Conservation (phyloP, 208 protist genomes). For the Wallacemonas sp. region DNA sequence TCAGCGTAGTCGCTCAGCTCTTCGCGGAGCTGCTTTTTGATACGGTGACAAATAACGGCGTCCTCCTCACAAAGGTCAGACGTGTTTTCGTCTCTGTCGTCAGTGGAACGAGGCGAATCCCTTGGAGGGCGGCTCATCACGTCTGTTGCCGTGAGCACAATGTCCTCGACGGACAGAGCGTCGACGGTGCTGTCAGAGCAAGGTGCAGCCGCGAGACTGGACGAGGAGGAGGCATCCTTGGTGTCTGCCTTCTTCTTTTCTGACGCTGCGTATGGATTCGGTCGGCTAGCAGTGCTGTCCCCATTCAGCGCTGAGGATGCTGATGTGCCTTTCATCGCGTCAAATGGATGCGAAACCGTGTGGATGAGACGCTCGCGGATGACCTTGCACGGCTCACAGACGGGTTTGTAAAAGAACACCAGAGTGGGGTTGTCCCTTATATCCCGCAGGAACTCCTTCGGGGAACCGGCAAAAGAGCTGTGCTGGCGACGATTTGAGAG, state of each 20-base stretch:
- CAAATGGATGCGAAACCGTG: constrained; percentile 17
- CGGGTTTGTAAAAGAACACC: constrained; percentile 80
- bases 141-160: neutral
- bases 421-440: constrained; percentile 35
- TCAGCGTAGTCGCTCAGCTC: constrained; percentile 16
- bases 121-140: neutral
- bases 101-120: neutral
- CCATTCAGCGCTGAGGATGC: too few species aligned
- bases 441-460: constrained; percentile 38
- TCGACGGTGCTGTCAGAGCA: neutral
- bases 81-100: neutral
- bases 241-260: too few species aligned
- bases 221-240: too few species aligned
- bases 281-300: too few species aligned
- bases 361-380: constrained; percentile 48
- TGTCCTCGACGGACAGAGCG: neutral
- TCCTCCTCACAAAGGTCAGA: neutral
- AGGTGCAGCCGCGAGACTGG: neutral
- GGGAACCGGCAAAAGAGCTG: constrained; percentile 45
- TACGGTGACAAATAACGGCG: constrained; percentile 3
- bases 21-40: constrained; percentile 17
- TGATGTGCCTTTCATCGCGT: neutral
- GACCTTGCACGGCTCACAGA: constrained; percentile 58
- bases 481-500: constrained; percentile 14
- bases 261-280: too few species aligned